phyloP scores from a whole-genome alignment of 176 grass and related monocot genomes.

The Poa annua region DNA sequence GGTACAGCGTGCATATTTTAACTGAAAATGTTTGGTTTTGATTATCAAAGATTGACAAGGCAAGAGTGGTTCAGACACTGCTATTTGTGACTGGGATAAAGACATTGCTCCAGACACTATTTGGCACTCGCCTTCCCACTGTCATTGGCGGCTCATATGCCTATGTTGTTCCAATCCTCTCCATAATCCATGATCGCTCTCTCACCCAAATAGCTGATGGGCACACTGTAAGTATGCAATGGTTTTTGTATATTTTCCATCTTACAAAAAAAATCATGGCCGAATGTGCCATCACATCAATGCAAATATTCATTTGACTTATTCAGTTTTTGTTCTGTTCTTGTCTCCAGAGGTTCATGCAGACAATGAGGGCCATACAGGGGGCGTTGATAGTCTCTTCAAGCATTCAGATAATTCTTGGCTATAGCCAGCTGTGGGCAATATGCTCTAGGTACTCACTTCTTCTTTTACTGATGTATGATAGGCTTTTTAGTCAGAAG shows the following conservation, averaged over 20 bases:
- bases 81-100: slow-evolving; percentile 95
- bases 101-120: slow-evolving; percentile 87
- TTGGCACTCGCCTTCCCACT: slow-evolving; percentile 90
- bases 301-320: background rate
- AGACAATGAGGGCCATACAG: slow-evolving; percentile 89
- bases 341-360: slow-evolving; percentile 75
- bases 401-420: slow-evolving; percentile 97
- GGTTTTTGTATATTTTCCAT: background rate
- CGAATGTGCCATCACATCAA: background rate
- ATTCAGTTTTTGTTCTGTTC: background rate
- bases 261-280: background rate
- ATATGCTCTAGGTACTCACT: slow-evolving; percentile 84
- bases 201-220: slow-evolving; percentile 65
- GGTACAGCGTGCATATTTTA: background rate
- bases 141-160: slow-evolving; percentile 87
- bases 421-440: slow-evolving; percentile 95
- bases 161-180: slow-evolving; percentile 78
- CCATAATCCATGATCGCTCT: slow-evolving; percentile 76
- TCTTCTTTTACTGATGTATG: background rate
- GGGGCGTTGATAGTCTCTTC: slow-evolving; percentile 89
- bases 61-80: slow-evolving; percentile 88
- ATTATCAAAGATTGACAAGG: slow-evolving; percentile 64
- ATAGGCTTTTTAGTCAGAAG: background rate
- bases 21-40: background rate
- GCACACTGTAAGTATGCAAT: slow-evolving; percentile 55